phyloP scores from a whole-genome alignment of 352 stramenopile genomes.

The Phytophthora melonis region DNA sequence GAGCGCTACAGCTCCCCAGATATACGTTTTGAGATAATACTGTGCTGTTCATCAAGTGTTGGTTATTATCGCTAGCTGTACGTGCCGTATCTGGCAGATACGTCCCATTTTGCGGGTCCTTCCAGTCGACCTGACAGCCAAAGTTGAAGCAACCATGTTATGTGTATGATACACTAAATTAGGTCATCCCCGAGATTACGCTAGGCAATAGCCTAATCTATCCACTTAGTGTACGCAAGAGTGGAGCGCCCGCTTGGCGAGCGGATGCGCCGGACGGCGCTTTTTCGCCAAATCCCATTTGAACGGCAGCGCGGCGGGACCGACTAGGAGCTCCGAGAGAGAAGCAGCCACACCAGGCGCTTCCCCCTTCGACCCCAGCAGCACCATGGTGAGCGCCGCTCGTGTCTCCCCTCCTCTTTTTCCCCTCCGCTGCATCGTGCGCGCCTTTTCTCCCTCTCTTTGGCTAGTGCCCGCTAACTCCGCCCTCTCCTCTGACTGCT shows the following conservation, averaged over 20 bases:
- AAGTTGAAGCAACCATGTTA: background rate
- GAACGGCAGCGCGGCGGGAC: slow-evolving; percentile 35
- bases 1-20: too few species aligned
- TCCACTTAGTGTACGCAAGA: slow-evolving; percentile 25
- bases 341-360: background rate
- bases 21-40: too few species aligned
- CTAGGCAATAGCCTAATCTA: background rate
- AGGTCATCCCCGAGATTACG: background rate
- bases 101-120: background rate
- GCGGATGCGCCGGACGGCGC: slow-evolving; percentile 1
- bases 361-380: slow-evolving; percentile 2
- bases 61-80: too few species aligned
- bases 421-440: background rate
- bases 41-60: too few species aligned
- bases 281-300: slow-evolving; percentile 34
- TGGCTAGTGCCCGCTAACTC: slow-evolving; percentile 16
- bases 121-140: background rate
- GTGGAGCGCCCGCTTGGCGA: slow-evolving; percentile 19
- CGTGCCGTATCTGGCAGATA: too few species aligned
- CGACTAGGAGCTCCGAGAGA: slow-evolving; percentile 17
- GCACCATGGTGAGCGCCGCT: slow-evolving; percentile 27
- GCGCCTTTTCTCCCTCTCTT: background rate
- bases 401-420: background rate
- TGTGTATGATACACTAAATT: background rate
- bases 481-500: background rate